Evolutionary conservation across 208 protist genomes (phyloP).

Genomic region (Crithidia bombi): DNA sequence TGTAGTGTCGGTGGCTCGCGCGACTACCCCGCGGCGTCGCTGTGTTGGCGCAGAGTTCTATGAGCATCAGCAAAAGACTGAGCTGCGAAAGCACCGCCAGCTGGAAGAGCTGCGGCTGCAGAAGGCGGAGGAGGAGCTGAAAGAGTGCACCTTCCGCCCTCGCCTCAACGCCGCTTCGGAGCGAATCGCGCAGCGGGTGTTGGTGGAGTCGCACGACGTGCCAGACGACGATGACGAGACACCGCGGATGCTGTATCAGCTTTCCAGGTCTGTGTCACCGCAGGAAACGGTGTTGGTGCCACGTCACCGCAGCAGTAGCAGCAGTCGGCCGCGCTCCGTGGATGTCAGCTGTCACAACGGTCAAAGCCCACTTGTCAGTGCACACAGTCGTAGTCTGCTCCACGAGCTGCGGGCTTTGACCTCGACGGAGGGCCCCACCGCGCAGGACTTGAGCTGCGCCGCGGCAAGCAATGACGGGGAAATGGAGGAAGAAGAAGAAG

Average conservation of each 20-base stretch:
- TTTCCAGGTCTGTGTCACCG: neutral
- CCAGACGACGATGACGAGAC: neutral
- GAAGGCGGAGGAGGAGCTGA: constrained; percentile 27
- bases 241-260: neutral
- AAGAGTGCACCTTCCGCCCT: constrained; percentile 58
- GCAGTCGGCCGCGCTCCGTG: neutral
- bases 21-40: neutral
- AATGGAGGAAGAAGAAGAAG: neutral
- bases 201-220: constrained; percentile 6
- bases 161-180: constrained; percentile 27
- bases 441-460: neutral
- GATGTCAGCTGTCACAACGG: constrained; percentile 8
- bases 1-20: neutral
- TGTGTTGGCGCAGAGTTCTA: constrained; percentile 26
- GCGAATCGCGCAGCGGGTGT: constrained; percentile 27
- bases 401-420: constrained; percentile 10
- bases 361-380: constrained; percentile 2
- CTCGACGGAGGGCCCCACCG: neutral
- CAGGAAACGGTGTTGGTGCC: neutral
- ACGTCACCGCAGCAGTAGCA: neutral
- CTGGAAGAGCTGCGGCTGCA: constrained; percentile 37
- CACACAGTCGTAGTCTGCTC: constrained; percentile 18
- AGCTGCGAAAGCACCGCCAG: constrained; percentile 30
- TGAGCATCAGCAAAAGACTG: constrained; percentile 30
- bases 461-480: neutral